Percentiles rank a stretch among this genome's conserved stretches.
Evolutionary conservation across 2,329 filamentous ascomycete species (phyloP).

Genomic region (Apiospora koreana): DNA sequence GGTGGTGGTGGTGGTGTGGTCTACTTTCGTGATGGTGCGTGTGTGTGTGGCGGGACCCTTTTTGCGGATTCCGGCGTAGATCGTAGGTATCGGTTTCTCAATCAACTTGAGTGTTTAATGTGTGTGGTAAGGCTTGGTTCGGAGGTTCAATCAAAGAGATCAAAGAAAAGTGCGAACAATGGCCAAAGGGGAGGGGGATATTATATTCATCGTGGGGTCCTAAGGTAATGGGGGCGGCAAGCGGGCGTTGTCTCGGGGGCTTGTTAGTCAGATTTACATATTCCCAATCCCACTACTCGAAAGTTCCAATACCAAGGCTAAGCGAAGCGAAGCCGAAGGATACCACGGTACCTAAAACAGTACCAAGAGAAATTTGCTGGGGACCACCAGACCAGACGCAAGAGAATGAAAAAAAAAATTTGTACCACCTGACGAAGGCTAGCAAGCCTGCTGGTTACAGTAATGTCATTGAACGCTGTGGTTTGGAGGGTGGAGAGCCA

Average conservation of each 20-base stretch:
- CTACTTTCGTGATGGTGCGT: constrained; percentile 17
- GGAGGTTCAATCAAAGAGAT: neutral
- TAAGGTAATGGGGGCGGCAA: neutral
- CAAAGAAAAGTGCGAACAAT: neutral
- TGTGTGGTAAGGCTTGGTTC: neutral
- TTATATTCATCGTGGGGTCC: constrained; percentile 10
- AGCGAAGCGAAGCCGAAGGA: too few species aligned
- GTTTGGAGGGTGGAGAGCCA: neutral
- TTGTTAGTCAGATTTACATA: constrained; percentile 1
- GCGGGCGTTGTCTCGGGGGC: neutral
- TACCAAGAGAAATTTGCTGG: neutral
- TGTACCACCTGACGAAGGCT: neutral
- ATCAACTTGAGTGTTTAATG: neutral
- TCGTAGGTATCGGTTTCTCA: neutral
- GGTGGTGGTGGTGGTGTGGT: neutral
- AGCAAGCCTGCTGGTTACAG: too few species aligned
- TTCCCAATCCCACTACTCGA: neutral
- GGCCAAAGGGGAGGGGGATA: neutral
- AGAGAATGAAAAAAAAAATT: neutral
- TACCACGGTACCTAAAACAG: neutral
- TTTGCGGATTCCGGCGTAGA: neutral
- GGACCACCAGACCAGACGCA: neutral
- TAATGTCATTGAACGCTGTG: neutral
- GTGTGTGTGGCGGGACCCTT: constrained; percentile 13
- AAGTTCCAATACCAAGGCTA: constrained; percentile 6